These are phyloP conservation scores for Starmerella cellae DNA, from an alignment of 805 yeast genomes.

Conservation along the genomic window DNA sequence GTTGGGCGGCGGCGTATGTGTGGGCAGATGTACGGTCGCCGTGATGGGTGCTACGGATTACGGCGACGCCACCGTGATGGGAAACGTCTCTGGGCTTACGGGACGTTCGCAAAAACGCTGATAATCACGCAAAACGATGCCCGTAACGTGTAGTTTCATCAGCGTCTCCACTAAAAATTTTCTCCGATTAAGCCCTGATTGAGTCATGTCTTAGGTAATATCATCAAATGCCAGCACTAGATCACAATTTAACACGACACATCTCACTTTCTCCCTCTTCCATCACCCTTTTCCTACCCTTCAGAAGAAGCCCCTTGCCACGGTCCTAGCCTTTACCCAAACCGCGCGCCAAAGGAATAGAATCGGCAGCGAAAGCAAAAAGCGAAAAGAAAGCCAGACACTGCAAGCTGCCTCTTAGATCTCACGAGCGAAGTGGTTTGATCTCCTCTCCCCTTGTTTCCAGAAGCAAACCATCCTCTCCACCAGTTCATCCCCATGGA, in stretches of 20 bases:
- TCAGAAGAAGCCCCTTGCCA: conserved; percentile 16
- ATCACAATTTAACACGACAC: neutral
- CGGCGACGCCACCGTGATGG: neutral
- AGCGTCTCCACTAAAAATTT: neutral
- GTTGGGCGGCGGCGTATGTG: too few relatives aligned
- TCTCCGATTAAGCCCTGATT: neutral
- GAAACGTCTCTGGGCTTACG: too few relatives aligned
- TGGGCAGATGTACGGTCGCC: too few relatives aligned
- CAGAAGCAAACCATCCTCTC: neutral
- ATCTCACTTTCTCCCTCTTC: neutral
- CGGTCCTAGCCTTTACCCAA: conserved; percentile 21
- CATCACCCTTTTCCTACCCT: conserved; percentile 20
- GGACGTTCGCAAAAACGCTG: too few relatives aligned
- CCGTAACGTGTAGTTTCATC: conserved; percentile 3
- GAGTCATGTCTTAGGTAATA: conserved; percentile 6
- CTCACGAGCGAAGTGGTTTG: neutral
- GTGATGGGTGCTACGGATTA: too few relatives aligned
- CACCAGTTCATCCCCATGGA: conserved; percentile 15
- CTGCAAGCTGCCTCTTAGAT: neutral
- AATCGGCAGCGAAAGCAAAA: neutral
- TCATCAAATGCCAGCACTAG: conserved; percentile 5
- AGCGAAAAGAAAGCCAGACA: too few relatives aligned
- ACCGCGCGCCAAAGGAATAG: conserved; percentile 15
- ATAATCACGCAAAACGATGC: neutral
- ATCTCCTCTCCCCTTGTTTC: neutral